Percentiles rank a stretch among this genome's conserved stretches.
Evolutionary conservation across 768 basidiomycete species (phyloP).

Genomic region (Calocybe cyanea): DNA sequence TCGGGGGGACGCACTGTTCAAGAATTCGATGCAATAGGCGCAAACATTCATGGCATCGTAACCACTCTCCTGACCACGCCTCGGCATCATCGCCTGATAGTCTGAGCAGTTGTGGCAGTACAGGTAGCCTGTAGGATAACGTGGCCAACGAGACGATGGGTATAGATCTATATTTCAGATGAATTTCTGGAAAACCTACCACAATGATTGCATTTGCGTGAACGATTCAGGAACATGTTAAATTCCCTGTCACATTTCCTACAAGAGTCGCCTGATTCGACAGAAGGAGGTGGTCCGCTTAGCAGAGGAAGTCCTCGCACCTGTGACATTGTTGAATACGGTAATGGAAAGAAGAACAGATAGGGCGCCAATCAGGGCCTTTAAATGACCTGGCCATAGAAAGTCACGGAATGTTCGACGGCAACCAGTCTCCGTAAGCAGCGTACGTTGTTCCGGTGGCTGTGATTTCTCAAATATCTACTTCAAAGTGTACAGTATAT

Average conservation of each 20-base stretch:
- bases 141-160: conserved; percentile 1
- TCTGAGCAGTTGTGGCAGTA: conserved; percentile 76
- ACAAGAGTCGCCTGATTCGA: conserved; percentile 36
- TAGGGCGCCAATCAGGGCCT: not conserved
- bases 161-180: conserved; percentile 2
- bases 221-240: conserved; percentile 58
- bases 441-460: not conserved
- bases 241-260: conserved; percentile 77
- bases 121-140: conserved; percentile 47
- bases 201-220: conserved; percentile 71
- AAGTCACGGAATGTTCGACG: conserved; percentile 14
- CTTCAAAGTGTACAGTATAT: conserved; percentile 12
- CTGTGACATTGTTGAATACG: conserved; percentile 22
- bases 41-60: conserved; percentile 69
- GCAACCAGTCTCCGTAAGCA: conserved; percentile 1
- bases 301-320: conserved; percentile 61
- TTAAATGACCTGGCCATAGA: conserved; percentile 7
- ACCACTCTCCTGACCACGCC: conserved; percentile 46
- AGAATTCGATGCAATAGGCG: conserved; percentile 66
- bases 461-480: not conserved
- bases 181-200: conserved; percentile 43
- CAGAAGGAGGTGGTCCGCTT: conserved; percentile 57
- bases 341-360: not conserved
- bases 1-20: conserved; percentile 47
- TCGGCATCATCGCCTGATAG: conserved; percentile 77